Evolutionary conservation across 805 yeast genomes (phyloP).

Genomic region (Metschnikowia amazonensis): DNA sequence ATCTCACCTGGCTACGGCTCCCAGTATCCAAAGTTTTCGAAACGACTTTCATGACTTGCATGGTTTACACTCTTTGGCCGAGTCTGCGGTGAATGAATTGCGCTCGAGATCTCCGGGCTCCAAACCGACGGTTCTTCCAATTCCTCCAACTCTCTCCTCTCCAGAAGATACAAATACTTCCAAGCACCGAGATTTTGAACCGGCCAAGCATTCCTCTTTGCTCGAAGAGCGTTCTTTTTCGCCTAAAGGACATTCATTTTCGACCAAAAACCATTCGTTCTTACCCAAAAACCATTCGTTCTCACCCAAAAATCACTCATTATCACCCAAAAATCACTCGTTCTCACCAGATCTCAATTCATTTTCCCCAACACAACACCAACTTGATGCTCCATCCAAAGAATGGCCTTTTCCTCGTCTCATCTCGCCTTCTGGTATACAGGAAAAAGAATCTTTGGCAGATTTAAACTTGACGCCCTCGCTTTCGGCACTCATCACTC

Average conservation of each 20-base stretch:
- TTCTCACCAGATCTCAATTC: no score
- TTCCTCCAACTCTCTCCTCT: not conserved
- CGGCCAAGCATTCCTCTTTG: not conserved
- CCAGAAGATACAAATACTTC: not conserved
- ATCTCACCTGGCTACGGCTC: slow-evolving; percentile 8
- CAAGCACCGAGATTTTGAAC: no score
- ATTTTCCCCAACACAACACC: not conserved
- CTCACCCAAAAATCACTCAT: not conserved
- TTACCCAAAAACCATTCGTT: not conserved
- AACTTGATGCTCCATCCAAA: slow-evolving; percentile 5
- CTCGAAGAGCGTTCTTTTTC: no score
- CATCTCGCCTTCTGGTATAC: not conserved
- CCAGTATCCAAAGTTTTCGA: slow-evolving; percentile 14
- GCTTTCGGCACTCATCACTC: slow-evolving; percentile 35
- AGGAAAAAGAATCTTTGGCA: slow-evolving; percentile 10
- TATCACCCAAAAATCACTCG: not conserved
- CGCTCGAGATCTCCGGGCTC: slow-evolving; percentile 10
- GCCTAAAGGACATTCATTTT: no score
- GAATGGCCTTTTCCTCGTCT: slow-evolving; percentile 8
- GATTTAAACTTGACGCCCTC: slow-evolving; percentile 34
- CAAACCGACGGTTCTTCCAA: not conserved
- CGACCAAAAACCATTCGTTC: no score
- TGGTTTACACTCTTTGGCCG: slow-evolving; percentile 32
- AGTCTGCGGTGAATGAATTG: slow-evolving; percentile 32
- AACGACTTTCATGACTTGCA: slow-evolving; percentile 13